phyloP scores from a whole-genome alignment of 306 rosid genomes.

The Medicago arabica region DNA sequence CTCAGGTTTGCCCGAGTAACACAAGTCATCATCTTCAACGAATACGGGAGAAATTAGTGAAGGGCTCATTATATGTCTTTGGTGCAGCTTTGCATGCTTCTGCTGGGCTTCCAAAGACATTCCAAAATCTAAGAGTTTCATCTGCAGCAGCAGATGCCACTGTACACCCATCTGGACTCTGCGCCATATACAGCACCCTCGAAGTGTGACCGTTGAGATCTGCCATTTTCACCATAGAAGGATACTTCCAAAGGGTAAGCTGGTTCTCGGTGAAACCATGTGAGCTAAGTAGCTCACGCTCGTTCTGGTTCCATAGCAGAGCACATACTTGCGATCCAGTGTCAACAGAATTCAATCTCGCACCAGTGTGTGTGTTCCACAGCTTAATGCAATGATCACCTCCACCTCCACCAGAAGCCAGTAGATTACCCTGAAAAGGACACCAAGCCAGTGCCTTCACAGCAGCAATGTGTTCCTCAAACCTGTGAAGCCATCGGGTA shows the following conservation, averaged over 20 bases:
- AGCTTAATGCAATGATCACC: slow-evolving; percentile 74
- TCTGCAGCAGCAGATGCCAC: slow-evolving; percentile 68
- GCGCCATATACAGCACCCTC: slow-evolving; percentile 76
- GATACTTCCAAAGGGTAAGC: slow-evolving; percentile 88
- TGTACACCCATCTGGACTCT: slow-evolving; percentile 58
- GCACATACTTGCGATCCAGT: slow-evolving; percentile 83
- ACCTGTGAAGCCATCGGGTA: slow-evolving; percentile 79
- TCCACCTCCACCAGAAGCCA: slow-evolving; percentile 77
- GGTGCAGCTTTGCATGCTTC: slow-evolving; percentile 41
- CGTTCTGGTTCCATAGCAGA: slow-evolving; percentile 83
- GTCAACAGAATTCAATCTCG: slow-evolving; percentile 72
- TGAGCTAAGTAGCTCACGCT: slow-evolving; percentile 86
- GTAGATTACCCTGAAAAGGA: slow-evolving; percentile 75
- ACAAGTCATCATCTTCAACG: slow-evolving; percentile 37
- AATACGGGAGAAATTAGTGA: slow-evolving; percentile 49
- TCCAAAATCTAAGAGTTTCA: slow-evolving; percentile 59
- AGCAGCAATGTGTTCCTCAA: slow-evolving; percentile 72
- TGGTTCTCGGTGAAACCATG: slow-evolving; percentile 81
- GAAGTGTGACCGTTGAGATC: slow-evolving; percentile 86
- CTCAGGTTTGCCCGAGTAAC: not conserved
- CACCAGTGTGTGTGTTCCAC: slow-evolving; percentile 88
- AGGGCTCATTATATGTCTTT: slow-evolving; percentile 44
- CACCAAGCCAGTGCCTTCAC: slow-evolving; percentile 92
- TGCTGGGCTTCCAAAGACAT: slow-evolving; percentile 58
- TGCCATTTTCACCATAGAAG: slow-evolving; percentile 80